A percentile compares a stretch with the other conserved stretches of the same genome.
phyloP scores from a whole-genome alignment of 2,329 filamentous ascomycete genomes.

The Fusarium stilboides region DNA sequence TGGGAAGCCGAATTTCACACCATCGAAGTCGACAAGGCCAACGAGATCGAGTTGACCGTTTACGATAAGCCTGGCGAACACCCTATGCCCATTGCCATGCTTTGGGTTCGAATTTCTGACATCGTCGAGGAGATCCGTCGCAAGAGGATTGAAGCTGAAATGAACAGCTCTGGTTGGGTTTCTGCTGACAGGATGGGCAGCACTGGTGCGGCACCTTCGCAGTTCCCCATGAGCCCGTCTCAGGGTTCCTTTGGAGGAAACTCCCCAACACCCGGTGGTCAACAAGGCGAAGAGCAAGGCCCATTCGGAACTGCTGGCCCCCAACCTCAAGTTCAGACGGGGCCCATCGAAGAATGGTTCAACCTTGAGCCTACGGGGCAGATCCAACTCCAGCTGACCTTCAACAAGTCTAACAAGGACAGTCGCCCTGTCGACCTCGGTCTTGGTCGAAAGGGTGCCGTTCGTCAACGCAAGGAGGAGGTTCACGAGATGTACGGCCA shows the following conservation, averaged over 20 bases:
- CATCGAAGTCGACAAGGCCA: slow-evolving; percentile 97
- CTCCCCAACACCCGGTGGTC: slow-evolving; percentile 60
- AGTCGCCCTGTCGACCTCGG: slow-evolving; percentile 88
- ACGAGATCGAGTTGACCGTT: slow-evolving; percentile 97
- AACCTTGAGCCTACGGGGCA: slow-evolving; percentile 94
- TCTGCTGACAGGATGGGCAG: slow-evolving; percentile 95
- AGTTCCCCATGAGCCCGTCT: slow-evolving; percentile 72
- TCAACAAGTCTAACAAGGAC: slow-evolving; percentile 91
- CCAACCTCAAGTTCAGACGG: slow-evolving; percentile 68
- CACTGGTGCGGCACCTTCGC: slow-evolving; percentile 62
- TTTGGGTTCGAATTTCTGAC: slow-evolving; percentile 97
- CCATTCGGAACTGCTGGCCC: slow-evolving; percentile 55
- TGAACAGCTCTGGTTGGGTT: slow-evolving; percentile 95
- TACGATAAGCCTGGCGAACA: slow-evolving; percentile 96
- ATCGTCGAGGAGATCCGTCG: slow-evolving; percentile 97
- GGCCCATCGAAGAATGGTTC: slow-evolving; percentile 93
- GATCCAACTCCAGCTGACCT: slow-evolving; percentile 92
- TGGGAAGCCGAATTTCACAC: slow-evolving; percentile 95
- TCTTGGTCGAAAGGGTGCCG: slow-evolving; percentile 93
- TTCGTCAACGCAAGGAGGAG: slow-evolving; percentile 97
- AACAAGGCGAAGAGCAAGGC: slow-evolving; percentile 52
- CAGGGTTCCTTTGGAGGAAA: slow-evolving; percentile 60
- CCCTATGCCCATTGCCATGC: slow-evolving; percentile 90
- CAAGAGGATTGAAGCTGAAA: slow-evolving; percentile 96
- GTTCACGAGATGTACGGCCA: slow-evolving; percentile 99